Evolutionary conservation across 441 rosid species (phyloP), one percentile per base, ranked within the genome.

Genomic region (Gossypium schwendimanii): DNA sequence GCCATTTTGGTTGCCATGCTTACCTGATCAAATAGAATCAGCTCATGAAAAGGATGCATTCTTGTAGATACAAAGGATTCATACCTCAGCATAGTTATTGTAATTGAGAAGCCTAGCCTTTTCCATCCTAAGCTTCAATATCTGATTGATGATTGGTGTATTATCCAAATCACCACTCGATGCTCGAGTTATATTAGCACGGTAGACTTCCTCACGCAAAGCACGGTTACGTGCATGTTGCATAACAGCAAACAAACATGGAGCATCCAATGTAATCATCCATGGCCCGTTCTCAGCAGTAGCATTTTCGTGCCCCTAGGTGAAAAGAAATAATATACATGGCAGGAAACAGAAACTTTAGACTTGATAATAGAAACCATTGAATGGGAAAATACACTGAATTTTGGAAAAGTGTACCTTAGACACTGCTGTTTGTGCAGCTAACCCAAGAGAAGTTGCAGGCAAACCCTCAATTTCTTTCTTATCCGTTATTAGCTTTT

Each of bases 1-100:
- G 98, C 98, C 98, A 93, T 91, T 86, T 93, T 93, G 81, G 83
- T 84, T 69, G 93, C 93, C 98, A 93, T 93, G 85, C 97, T 91
- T 73, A 91, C 96, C 96, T 93, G 77, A 69, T 69, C 74, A 50
- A 21, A 66, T 18, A 72, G 14, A 74, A 76, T 79, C 58, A 77
- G 77, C 68, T 33, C 31, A 73, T 3, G 20, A 73, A 71, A 58
- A 44, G 6, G 39, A 65, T 63, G 52, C 41, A 63, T 9, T 18
- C 47, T 68, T 59, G 17, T 62, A 36, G 70, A 44, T 59, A 68
- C 70, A 49, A 65, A 62, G 21, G 44, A 71, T 53, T 31, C 67
- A 21, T 85, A 91, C 98, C 94, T 93, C 98, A 69, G 97, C 98
- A 81, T 85, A 91, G 75, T 89, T 91, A 41, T 83, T 89, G 87